phyloP scores from a whole-genome alignment of 2,329 filamentous ascomycete species.

The Zymoseptoria tritici region DNA sequence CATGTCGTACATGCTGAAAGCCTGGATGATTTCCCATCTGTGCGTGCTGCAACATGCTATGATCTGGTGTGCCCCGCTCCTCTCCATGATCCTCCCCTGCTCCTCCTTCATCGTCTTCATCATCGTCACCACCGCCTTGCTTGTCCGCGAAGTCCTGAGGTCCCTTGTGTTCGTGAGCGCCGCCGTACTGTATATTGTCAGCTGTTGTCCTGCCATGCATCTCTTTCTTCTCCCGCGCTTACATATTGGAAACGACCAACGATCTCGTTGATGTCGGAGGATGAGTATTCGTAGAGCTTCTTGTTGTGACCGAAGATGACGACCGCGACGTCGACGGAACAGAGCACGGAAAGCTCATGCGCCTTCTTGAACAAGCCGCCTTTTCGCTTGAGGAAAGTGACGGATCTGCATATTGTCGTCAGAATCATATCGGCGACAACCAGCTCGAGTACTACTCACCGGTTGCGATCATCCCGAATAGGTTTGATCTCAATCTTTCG shows the following conservation, averaged over 20 bases:
- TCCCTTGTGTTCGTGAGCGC: slow-evolving; percentile 91
- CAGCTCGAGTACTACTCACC: slow-evolving; percentile 6
- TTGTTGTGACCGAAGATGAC: slow-evolving; percentile 99
- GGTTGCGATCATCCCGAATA: slow-evolving; percentile 19
- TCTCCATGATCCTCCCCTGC: slow-evolving; percentile 37
- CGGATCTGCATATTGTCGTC: slow-evolving; percentile 1
- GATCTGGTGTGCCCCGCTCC: slow-evolving; percentile 61
- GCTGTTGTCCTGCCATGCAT: background rate
- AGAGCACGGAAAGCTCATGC: slow-evolving; percentile 94
- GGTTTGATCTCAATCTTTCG: slow-evolving; percentile 99
- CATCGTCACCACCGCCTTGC: slow-evolving; percentile 64
- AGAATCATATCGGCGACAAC: background rate
- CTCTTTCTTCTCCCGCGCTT: slow-evolving; percentile 33
- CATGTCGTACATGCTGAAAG: slow-evolving; percentile 76
- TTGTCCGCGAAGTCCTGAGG: slow-evolving; percentile 84
- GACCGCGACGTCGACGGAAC: slow-evolving; percentile 95
- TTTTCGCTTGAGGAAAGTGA: slow-evolving; percentile 95
- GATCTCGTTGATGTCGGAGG: slow-evolving; percentile 83
- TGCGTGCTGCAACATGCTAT: slow-evolving; percentile 42
- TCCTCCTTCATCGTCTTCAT: slow-evolving; percentile 68
- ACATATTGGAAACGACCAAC: slow-evolving; percentile 87
- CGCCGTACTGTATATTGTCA: slow-evolving; percentile 62
- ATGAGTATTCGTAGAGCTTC: slow-evolving; percentile 97
- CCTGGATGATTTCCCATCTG: slow-evolving; percentile 45
- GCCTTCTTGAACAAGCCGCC: slow-evolving; percentile 99